phyloP scores from a whole-genome alignment of 1,284 basidiomycete genomes.

The Porphyrellus sp. region DNA sequence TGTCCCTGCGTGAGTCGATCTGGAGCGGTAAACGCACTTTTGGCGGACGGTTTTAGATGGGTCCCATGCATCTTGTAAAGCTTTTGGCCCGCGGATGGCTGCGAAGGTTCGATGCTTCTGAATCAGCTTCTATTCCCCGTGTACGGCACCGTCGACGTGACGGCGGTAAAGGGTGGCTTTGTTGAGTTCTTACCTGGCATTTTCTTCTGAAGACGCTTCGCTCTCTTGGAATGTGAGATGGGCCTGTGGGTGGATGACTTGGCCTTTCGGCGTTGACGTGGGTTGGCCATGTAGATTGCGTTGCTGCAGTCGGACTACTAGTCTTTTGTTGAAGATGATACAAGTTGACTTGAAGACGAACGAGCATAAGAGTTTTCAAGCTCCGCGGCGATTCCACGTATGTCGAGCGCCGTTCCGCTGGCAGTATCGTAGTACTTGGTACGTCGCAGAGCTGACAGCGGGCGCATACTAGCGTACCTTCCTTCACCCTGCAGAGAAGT shows the following conservation, averaged over 20 bases:
- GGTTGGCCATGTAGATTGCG: constrained; percentile 74
- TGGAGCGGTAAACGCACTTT: constrained; percentile 62
- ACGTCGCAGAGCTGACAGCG: not conserved
- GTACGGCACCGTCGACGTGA: not conserved
- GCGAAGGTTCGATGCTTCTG: constrained; percentile 4
- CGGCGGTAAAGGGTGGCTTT: not conserved
- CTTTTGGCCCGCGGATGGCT: constrained; percentile 83
- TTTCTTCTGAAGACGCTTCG: constrained; percentile 75
- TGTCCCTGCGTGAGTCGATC: not conserved
- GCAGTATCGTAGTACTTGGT: too few relatives aligned
- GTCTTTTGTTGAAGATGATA: too few relatives aligned
- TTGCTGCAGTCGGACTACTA: too few relatives aligned
- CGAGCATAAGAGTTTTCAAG: constrained; percentile 11
- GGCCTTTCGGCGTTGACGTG: constrained; percentile 81
- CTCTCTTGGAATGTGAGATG: constrained; percentile 66
- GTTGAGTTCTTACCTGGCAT: constrained; percentile 55
- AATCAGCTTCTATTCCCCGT: constrained; percentile 6
- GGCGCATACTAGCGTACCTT: not conserved
- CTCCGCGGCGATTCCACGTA: constrained; percentile 14
- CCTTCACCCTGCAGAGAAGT: too few relatives aligned
- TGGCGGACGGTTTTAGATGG: constrained; percentile 86
- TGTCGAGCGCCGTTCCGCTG: too few relatives aligned
- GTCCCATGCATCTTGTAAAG: constrained; percentile 87
- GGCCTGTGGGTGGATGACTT: constrained; percentile 69
- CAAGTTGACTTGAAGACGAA: too few relatives aligned